A percentile compares a stretch with the other conserved stretches of the same genome.
Evolutionary conservation across 108 stramenopile genomes (phyloP).

Genomic region (Cyclostephanos invisitatus): DNA sequence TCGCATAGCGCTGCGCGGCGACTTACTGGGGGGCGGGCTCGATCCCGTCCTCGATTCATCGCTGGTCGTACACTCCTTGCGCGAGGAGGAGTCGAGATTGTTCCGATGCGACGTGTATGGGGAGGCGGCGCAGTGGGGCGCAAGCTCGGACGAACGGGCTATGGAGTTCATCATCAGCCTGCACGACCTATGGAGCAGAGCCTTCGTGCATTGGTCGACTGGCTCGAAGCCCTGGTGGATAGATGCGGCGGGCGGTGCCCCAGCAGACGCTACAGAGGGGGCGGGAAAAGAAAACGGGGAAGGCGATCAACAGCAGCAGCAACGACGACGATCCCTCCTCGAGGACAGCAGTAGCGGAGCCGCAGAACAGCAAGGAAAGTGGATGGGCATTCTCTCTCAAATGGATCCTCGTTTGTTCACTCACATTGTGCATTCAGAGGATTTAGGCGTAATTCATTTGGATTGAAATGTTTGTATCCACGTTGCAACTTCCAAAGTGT

Average conservation of each 20-base stretch:
- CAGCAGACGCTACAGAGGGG: slow-evolving; percentile 5
- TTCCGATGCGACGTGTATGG: slow-evolving; percentile 83
- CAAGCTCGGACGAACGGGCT: slow-evolving; percentile 54
- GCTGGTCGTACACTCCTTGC: slow-evolving; percentile 70
- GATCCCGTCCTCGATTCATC: slow-evolving; percentile 64
- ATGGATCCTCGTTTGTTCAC: slow-evolving; percentile 56
- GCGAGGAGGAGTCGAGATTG: slow-evolving; percentile 62
- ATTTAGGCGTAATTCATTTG: slow-evolving; percentile 53
- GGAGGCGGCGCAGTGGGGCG: slow-evolving; percentile 78
- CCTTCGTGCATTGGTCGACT: slow-evolving; percentile 47
- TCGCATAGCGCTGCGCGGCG: slow-evolving; percentile 62
- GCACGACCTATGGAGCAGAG: slow-evolving; percentile 85
- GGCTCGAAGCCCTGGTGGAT: slow-evolving; percentile 42
- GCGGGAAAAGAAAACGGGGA: slow-evolving; percentile 24
- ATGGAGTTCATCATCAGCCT: slow-evolving; percentile 74
- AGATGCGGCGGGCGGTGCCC: slow-evolving; percentile 22
- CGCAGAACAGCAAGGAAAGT: slow-evolving; percentile 47
- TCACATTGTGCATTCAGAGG: slow-evolving; percentile 61
- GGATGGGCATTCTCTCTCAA: slow-evolving; percentile 74
- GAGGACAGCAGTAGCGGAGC: slow-evolving; percentile 6
- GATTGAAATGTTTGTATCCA: slow-evolving; percentile 37
- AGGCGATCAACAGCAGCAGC: slow-evolving; percentile 7
- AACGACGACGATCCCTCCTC: slow-evolving; percentile 2
- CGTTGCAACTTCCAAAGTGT: neutral
- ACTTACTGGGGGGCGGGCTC: slow-evolving; percentile 59